Evolutionary conservation across 352 stramenopile genomes (phyloP).

Genomic region (Peronospora farinosa): DNA sequence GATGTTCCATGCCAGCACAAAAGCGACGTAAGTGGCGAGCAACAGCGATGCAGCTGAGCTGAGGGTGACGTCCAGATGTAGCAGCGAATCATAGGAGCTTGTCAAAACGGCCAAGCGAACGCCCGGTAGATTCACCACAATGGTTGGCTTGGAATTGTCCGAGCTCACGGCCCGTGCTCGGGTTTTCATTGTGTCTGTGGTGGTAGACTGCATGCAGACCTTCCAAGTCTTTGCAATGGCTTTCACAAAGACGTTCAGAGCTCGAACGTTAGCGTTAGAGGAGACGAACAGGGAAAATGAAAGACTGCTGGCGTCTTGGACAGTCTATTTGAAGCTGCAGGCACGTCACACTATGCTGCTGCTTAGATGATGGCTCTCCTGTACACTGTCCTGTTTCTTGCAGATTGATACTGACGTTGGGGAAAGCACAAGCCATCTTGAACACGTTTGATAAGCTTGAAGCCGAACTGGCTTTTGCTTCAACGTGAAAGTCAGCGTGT

Average conservation of each 20-base stretch:
- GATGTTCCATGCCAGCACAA: conserved; percentile 26
- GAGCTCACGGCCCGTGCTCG: conserved; percentile 17
- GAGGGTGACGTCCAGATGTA: conserved; percentile 24
- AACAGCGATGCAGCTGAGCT: conserved; percentile 27
- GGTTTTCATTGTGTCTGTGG: conserved; percentile 16
- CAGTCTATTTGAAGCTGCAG: conserved; percentile 7
- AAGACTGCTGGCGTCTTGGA: conserved; percentile 1
- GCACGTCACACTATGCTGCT: conserved; percentile 5
- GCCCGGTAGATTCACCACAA: conserved; percentile 63
- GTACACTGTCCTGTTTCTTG: conserved; percentile 27
- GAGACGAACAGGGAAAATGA: conserved; percentile 2
- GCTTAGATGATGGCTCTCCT: conserved; percentile 15
- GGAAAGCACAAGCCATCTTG: conserved; percentile 17
- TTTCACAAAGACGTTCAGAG: conserved; percentile 15
- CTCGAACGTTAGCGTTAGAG: conserved; percentile 13
- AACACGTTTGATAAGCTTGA: not conserved
- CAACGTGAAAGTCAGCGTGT: not conserved
- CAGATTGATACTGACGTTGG: conserved; percentile 8
- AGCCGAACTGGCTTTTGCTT: conserved; percentile 3
- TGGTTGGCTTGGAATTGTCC: conserved; percentile 29
- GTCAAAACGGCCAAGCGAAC: conserved; percentile 41
- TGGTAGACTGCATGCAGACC: conserved; percentile 9
- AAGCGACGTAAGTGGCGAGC: conserved; percentile 26
- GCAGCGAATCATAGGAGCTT: conserved; percentile 24
- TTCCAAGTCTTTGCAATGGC: conserved; percentile 19